These are phyloP conservation scores for Mrakia hoshinonis DNA, from an alignment of 768 basidiomycete species.

Conservation along the genomic window DNA sequence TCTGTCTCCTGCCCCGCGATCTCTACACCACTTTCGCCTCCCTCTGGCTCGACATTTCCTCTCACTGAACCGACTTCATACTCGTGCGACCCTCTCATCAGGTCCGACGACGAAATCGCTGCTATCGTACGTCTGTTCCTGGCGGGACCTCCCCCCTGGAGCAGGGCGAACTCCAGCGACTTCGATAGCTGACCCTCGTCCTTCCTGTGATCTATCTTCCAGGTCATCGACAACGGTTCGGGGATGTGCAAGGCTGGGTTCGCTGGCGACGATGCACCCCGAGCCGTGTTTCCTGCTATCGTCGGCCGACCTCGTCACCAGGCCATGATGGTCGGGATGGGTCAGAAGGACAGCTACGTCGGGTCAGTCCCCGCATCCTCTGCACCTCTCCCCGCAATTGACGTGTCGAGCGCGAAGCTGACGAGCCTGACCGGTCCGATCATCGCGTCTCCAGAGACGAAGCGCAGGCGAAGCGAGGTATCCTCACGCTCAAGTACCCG, in stretches of 20 bases:
- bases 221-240: conserved; percentile 52
- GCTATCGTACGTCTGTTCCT: conserved; percentile 44
- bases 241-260: conserved; percentile 99
- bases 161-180: not conserved
- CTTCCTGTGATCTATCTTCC: not conserved
- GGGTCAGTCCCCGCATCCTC: conserved; percentile 52
- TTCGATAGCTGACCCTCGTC: not conserved
- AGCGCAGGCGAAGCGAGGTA: conserved; percentile 89
- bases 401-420: not conserved
- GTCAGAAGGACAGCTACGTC: conserved; percentile 90
- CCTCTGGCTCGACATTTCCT: not conserved
- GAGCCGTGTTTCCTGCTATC: conserved; percentile 92
- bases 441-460: conserved; percentile 55
- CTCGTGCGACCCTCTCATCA: not conserved
- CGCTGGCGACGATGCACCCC: conserved; percentile 75
- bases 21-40: conserved; percentile 7
- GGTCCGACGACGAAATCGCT: conserved; percentile 54
- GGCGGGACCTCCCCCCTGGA: not conserved
- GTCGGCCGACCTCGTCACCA: conserved; percentile 90
- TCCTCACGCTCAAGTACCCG: conserved; percentile 84
- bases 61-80: too few relatives aligned
- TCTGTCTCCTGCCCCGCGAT: conserved; percentile 21
- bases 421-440: conserved; percentile 11
- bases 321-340: conserved; percentile 96
- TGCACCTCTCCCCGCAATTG: not conserved